Percentiles rank a stretch among this genome's conserved stretches.
phyloP scores from a whole-genome alignment of 495 filamentous ascomycete genomes.

The Talaromyces borbonicus region DNA sequence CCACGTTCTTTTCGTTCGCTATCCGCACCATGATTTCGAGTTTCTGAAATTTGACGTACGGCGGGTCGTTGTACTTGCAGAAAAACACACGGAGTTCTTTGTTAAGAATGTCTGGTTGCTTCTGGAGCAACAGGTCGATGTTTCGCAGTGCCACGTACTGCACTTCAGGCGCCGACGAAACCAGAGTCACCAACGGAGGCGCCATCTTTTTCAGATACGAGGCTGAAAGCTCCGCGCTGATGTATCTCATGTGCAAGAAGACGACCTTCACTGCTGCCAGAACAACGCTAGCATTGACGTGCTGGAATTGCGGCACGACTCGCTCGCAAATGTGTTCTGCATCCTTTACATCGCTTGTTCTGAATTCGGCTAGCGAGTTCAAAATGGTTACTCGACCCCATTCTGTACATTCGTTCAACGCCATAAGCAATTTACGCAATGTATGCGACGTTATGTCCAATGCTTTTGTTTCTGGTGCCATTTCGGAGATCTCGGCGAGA shows the following conservation, averaged over 20 bases:
- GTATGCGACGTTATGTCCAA: conserved; percentile 69
- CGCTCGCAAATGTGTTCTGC: conserved; percentile 98
- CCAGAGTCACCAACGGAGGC: conserved; percentile 86
- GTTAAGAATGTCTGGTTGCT: conserved; percentile 89
- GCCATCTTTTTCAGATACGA: conserved; percentile 98
- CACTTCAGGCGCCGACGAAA: conserved; percentile 92
- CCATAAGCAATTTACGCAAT: conserved; percentile 93
- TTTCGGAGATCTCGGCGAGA: conserved; percentile 80
- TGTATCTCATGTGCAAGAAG: conserved; percentile 87
- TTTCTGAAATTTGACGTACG: conserved; percentile 95
- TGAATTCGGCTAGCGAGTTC: conserved; percentile 80
- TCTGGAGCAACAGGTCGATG: conserved; percentile 90
- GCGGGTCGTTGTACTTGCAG: conserved; percentile 99
- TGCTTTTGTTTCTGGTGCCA: conserved; percentile 82
- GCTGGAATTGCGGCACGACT: conserved; percentile 94
- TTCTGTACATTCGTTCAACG: conserved; percentile 95
- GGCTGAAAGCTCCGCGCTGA: conserved; percentile 64
- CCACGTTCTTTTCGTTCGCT: conserved; percentile 93
- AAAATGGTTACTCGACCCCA: conserved; percentile 98
- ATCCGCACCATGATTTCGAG: conserved; percentile 99
- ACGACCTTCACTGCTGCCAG: conserved; percentile 95
- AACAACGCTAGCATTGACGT: conserved; percentile 95
- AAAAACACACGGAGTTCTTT: conserved; percentile 98
- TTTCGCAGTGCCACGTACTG: conserved; percentile 96
- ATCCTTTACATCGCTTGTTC: conserved; percentile 78